Conservation (phyloP, 768 basidiomycete species). For the Collybia sp. region DNA sequence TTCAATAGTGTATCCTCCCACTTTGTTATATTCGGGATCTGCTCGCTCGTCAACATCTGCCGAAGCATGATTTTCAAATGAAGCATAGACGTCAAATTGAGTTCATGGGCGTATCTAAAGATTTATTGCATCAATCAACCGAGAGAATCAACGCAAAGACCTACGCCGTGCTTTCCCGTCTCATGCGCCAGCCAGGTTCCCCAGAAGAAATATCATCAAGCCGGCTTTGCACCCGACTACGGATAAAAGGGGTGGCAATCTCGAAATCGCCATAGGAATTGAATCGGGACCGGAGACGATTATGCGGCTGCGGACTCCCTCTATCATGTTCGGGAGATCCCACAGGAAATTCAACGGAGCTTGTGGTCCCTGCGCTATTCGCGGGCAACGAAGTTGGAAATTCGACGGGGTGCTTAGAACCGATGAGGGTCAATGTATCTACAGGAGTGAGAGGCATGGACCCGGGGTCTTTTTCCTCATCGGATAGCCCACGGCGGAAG, state of each 20-base stretch:
- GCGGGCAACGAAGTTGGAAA: conserved; percentile 54
- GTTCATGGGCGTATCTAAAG: conserved; percentile 72
- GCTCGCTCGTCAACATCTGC: conserved; percentile 82
- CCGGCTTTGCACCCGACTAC: conserved; percentile 80
- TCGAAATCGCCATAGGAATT: conserved; percentile 75
- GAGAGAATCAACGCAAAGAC: conserved; percentile 21
- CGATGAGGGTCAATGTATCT: conserved; percentile 37
- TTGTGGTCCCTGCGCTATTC: conserved; percentile 46
- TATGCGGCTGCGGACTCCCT: conserved; percentile 52
- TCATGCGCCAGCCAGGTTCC: conserved; percentile 81
- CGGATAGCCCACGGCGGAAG: conserved; percentile 68
- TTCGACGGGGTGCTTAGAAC: conserved; percentile 50
- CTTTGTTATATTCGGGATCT: conserved; percentile 75
- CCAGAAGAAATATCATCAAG: conserved; percentile 49
- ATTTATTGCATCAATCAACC: conserved; percentile 3
- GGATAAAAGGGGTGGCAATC: conserved; percentile 69
- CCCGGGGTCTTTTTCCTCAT: conserved; percentile 67
- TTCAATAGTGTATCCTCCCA: conserved; percentile 87
- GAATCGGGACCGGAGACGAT: conserved; percentile 54
- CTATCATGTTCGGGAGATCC: conserved; percentile 68
- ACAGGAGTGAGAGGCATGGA: conserved; percentile 33
- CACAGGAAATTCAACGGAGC: conserved; percentile 78
- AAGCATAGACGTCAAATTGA: conserved; percentile 82
- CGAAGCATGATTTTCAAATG: conserved; percentile 89
- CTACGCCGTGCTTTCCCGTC: conserved; percentile 88